Conservation (phyloP, 192 early-diverging fungal genomes). For the Entomortierella chlamydospora region DNA sequence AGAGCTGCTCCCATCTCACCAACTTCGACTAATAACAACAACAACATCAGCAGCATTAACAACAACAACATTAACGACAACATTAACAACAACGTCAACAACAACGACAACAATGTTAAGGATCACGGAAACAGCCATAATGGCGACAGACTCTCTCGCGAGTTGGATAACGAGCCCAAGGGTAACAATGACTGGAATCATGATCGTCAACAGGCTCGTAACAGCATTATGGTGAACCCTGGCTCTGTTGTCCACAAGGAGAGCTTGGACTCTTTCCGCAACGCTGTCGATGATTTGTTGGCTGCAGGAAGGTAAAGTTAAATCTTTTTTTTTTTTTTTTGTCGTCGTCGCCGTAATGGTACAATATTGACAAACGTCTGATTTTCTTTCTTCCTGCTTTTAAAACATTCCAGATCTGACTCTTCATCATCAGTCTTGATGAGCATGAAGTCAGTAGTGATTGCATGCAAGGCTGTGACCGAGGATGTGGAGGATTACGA, state of each 20-base stretch:
- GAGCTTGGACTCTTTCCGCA: slow-evolving; percentile 40
- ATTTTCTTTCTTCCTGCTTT: not conserved
- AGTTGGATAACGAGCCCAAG: not conserved
- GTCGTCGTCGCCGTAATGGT: no score
- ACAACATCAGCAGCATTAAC: slow-evolving; percentile 2
- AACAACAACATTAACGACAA: slow-evolving; percentile 3
- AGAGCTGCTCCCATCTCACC: slow-evolving; percentile 5
- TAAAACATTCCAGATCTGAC: slow-evolving; percentile 64
- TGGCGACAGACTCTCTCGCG: not conserved
- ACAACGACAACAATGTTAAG: no score
- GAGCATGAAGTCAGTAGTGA: slow-evolving; percentile 87
- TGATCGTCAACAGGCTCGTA: slow-evolving; percentile 61
- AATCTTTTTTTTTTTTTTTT: slow-evolving; percentile 5
- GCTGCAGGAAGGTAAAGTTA: slow-evolving; percentile 71
- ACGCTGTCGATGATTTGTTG: slow-evolving; percentile 85
- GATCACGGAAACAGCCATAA: slow-evolving; percentile 3
- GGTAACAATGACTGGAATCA: slow-evolving; percentile 55
- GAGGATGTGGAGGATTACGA: slow-evolving; percentile 84
- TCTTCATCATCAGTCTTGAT: slow-evolving; percentile 78
- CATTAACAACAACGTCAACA: no score
- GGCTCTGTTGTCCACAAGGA: slow-evolving; percentile 81
- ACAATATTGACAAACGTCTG: no score
- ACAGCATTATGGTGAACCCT: slow-evolving; percentile 78
- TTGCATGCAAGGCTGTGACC: slow-evolving; percentile 84
- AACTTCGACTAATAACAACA: slow-evolving; percentile 5